Conservation (phyloP, 2,329 filamentous ascomycete species). For the Epicoccum sorghinum region DNA sequence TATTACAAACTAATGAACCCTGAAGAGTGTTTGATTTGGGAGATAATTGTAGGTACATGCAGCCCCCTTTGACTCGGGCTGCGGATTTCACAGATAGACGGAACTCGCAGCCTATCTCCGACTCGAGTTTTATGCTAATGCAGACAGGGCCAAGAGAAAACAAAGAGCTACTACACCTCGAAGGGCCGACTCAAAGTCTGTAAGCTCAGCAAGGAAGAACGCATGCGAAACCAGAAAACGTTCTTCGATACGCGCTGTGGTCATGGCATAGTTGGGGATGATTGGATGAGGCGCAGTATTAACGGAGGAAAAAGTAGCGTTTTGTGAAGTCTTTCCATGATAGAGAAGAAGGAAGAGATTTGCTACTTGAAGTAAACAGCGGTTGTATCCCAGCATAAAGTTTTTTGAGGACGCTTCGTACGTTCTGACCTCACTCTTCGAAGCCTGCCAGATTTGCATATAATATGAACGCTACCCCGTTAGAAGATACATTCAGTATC, state of each 20-base stretch:
- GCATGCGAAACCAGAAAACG: conserved; percentile 19
- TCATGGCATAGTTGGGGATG: conserved; percentile 28
- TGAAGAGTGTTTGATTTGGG: conserved; percentile 24
- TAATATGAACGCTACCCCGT: too few species aligned
- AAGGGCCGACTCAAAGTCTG: conserved; percentile 25
- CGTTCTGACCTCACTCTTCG: too few species aligned
- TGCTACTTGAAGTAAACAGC: background rate
- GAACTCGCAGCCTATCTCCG: too few species aligned
- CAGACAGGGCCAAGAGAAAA: conserved; percentile 24
- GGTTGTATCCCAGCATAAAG: background rate
- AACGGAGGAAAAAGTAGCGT: too few species aligned
- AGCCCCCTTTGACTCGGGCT: background rate
- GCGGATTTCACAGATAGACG: too few species aligned
- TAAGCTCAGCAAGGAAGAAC: conserved; percentile 19
- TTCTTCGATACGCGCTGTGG: conserved; percentile 29
- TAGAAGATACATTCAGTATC: too few species aligned
- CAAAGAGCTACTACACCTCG: conserved; percentile 15
- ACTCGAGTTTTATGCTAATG: too few species aligned
- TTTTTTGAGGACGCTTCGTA: too few species aligned
- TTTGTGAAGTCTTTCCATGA: too few species aligned
- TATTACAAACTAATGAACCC: conserved; percentile 32
- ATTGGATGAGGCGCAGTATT: conserved; percentile 30
- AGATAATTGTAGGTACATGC: conserved; percentile 22
- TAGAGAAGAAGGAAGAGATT: background rate
- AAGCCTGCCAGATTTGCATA: too few species aligned